Percentiles rank a stretch among this genome's conserved stretches.
Conservation (phyloP, 345 rosid species). For the Brassica nigra region DNA sequence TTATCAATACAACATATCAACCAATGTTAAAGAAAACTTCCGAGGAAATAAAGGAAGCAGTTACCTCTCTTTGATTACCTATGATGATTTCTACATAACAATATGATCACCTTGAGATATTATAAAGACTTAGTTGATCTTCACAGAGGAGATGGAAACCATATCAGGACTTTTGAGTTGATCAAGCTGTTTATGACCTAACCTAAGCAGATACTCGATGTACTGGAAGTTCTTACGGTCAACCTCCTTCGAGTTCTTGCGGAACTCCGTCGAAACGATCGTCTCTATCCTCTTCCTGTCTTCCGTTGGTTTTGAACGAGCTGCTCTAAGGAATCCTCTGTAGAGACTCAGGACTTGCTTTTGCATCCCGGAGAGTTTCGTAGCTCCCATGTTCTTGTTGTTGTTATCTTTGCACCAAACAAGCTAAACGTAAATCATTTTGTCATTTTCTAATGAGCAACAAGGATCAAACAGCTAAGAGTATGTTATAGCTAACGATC, state of each 20-base stretch:
- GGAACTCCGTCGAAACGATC: slow-evolving; percentile 67
- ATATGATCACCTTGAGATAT: background rate
- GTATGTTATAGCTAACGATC: too few relatives aligned
- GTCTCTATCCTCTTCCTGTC: slow-evolving; percentile 62
- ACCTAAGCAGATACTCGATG: slow-evolving; percentile 78
- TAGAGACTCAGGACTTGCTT: slow-evolving; percentile 81
- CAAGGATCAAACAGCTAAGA: too few relatives aligned
- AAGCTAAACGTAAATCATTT: background rate
- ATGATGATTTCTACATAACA: slow-evolving; percentile 20
- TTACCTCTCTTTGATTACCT: background rate
- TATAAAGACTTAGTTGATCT: slow-evolving; percentile 19
- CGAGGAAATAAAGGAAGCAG: background rate
- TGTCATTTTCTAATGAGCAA: too few relatives aligned
- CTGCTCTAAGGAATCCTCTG: slow-evolving; percentile 81
- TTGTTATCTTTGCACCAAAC: background rate
- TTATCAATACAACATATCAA: background rate
- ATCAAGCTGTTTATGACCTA: slow-evolving; percentile 79
- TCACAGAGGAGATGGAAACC: slow-evolving; percentile 51
- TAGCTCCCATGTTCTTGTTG: slow-evolving; percentile 22
- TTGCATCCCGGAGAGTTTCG: slow-evolving; percentile 81
- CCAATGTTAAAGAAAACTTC: background rate
- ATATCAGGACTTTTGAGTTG: slow-evolving; percentile 69
- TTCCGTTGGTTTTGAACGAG: slow-evolving; percentile 58
- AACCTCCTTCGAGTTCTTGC: slow-evolving; percentile 56
- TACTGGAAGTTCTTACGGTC: slow-evolving; percentile 80